Evolutionary conservation across 768 basidiomycete genomes (phyloP).

Genomic region (Strobilomyces dryophilus): DNA sequence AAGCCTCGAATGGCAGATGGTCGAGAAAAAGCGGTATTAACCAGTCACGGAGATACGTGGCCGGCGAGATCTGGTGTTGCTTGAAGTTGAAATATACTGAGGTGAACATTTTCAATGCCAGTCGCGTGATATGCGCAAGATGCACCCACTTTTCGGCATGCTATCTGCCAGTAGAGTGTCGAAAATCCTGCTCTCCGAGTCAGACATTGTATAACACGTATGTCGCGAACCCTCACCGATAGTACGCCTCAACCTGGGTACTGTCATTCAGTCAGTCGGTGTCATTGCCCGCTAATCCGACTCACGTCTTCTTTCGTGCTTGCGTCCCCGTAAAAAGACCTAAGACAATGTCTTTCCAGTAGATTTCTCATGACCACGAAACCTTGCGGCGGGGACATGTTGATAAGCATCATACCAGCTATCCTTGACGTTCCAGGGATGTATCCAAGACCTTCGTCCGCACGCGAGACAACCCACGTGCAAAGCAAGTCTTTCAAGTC

Average conservation of each 20-base stretch:
- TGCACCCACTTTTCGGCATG: slow-evolving; percentile 81
- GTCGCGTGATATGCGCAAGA: neutral
- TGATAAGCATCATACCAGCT: slow-evolving; percentile 84
- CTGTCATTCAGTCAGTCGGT: slow-evolving; percentile 26
- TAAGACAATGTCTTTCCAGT: slow-evolving; percentile 78
- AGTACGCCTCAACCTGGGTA: slow-evolving; percentile 81
- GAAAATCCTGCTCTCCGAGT: slow-evolving; percentile 60
- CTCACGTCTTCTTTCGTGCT: slow-evolving; percentile 74
- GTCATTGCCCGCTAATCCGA: slow-evolving; percentile 18
- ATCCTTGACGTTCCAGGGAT: slow-evolving; percentile 63
- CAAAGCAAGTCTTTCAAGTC: slow-evolving; percentile 82
- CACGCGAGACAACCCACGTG: slow-evolving; percentile 85
- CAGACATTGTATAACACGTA: slow-evolving; percentile 4
- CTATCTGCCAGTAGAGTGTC: slow-evolving; percentile 88
- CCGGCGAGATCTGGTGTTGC: slow-evolving; percentile 85
- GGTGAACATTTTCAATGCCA: neutral
- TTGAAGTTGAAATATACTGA: slow-evolving; percentile 93
- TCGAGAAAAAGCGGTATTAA: slow-evolving; percentile 74
- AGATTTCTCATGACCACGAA: slow-evolving; percentile 85
- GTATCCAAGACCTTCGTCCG: slow-evolving; percentile 80
- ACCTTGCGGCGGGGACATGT: slow-evolving; percentile 69
- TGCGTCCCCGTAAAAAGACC: slow-evolving; percentile 77
- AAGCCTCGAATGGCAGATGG: slow-evolving; percentile 88
- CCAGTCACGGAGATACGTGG: slow-evolving; percentile 83
- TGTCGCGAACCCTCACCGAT: slow-evolving; percentile 49